Evolutionary conservation across 805 yeast species (phyloP).

Genomic region (Ogataea siamensis): DNA sequence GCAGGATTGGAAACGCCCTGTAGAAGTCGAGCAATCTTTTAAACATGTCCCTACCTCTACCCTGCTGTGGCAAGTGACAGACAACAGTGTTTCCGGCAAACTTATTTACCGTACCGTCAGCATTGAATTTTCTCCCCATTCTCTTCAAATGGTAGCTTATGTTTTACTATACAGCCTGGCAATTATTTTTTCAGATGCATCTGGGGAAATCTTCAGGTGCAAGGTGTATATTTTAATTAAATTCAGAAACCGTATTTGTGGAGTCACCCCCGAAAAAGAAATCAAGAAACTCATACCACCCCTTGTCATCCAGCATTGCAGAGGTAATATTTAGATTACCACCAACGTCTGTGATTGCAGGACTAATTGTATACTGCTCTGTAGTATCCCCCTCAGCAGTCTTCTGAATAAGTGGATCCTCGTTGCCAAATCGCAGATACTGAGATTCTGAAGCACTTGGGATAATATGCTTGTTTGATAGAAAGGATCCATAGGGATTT

Average conservation of each 20-base stretch:
- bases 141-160: background rate
- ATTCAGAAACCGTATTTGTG: background rate
- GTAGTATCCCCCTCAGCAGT: background rate
- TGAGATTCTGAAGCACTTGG: slow-evolving; percentile 18
- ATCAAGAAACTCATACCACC: slow-evolving; percentile 29
- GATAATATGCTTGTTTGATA: slow-evolving; percentile 2
- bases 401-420: too few relatives aligned
- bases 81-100: slow-evolving; percentile 20
- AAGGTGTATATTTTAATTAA: background rate
- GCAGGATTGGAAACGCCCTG: slow-evolving; percentile 12
- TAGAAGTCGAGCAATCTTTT: slow-evolving; percentile 17
- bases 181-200: too few relatives aligned
- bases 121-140: slow-evolving; percentile 19
- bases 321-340: slow-evolving; percentile 4
- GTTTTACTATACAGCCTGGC: too few relatives aligned
- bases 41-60: slow-evolving; percentile 15
- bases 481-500: slow-evolving; percentile 11
- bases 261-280: slow-evolving; percentile 23
- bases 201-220: slow-evolving; percentile 2
- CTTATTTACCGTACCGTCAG: slow-evolving; percentile 18
- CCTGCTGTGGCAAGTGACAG: slow-evolving; percentile 22
- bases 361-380: too few relatives aligned
- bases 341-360: background rate
- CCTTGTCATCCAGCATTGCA: slow-evolving; percentile 26
- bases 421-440: slow-evolving; percentile 17